Percentiles rank a stretch among this genome's conserved stretches.
phyloP scores from a whole-genome alignment of 192 early-diverging fungal species.

The Lunasporangiospora selenospora region DNA sequence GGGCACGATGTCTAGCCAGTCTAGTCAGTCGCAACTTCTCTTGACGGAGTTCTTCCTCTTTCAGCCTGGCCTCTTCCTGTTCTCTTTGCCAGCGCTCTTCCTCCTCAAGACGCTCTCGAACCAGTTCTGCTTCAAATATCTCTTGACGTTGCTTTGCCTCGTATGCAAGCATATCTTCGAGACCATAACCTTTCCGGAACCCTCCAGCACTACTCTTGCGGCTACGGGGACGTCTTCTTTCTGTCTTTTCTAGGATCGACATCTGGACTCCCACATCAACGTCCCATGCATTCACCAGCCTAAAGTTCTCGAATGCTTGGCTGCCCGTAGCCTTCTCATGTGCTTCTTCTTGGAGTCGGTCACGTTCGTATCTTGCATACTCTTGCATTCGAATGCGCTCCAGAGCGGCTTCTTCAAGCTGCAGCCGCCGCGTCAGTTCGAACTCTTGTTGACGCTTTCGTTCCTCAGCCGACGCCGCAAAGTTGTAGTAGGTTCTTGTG shows the following conservation, averaged over 20 bases:
- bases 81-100: slow-evolving; percentile 42
- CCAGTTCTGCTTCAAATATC: slow-evolving; percentile 27
- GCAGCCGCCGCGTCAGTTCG: slow-evolving; percentile 12
- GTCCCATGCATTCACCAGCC: slow-evolving; percentile 47
- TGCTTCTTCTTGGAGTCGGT: slow-evolving; percentile 23
- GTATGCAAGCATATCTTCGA: slow-evolving; percentile 45
- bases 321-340: slow-evolving; percentile 26
- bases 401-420: slow-evolving; percentile 24
- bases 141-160: slow-evolving; percentile 35
- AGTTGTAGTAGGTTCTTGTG: slow-evolving; percentile 37
- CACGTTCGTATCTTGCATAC: slow-evolving; percentile 20
- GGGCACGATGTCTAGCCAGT: slow-evolving; percentile 4
- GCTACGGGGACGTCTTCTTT: slow-evolving; percentile 33
- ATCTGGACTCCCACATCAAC: slow-evolving; percentile 33
- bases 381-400: slow-evolving; percentile 24
- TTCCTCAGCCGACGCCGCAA: slow-evolving; percentile 20
- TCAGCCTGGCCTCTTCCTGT: slow-evolving; percentile 42
- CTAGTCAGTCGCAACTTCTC: slow-evolving; percentile 22
- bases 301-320: slow-evolving; percentile 47
- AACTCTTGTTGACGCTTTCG: slow-evolving; percentile 11
- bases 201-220: slow-evolving; percentile 45
- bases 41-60: slow-evolving; percentile 30
- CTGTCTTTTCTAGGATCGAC: slow-evolving; percentile 41
- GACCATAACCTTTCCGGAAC: slow-evolving; percentile 39
- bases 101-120: slow-evolving; percentile 23